These are phyloP conservation scores for Immersiporthe knoxdaviesiana DNA, from an alignment of 2,329 filamentous ascomycete genomes.

Conservation along the genomic window DNA sequence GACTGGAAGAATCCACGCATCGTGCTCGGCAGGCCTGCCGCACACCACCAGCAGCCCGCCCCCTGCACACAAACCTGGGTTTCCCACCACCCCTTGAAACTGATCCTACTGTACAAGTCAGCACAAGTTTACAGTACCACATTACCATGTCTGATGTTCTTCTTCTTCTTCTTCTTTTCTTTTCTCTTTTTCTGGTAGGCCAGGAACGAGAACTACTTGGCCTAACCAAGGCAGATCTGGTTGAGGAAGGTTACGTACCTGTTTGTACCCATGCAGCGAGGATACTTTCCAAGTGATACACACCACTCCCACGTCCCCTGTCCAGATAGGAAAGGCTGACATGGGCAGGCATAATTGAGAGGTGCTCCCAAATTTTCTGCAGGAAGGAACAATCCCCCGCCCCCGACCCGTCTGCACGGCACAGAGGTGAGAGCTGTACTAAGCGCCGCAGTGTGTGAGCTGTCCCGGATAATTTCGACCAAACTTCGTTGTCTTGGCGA, in stretches of 20 bases:
- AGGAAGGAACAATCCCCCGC: too few species aligned
- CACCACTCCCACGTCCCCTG: neutral
- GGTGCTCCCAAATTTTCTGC: neutral
- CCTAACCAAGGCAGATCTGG: neutral
- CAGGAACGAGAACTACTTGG: neutral
- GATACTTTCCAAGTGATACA: neutral
- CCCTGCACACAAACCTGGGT: neutral
- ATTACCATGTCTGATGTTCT: neutral
- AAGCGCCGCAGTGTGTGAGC: neutral
- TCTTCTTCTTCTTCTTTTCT: too few species aligned
- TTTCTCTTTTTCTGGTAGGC: neutral
- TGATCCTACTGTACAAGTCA: neutral
- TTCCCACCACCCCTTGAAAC: too few species aligned
- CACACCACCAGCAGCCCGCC: neutral
- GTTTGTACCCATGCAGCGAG: neutral
- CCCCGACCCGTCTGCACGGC: neutral
- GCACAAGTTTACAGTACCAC: neutral
- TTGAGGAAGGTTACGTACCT: neutral
- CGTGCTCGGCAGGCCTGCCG: neutral
- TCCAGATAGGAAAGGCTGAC: neutral
- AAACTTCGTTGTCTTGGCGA: slow-evolving; percentile 5
- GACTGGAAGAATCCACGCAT: slow-evolving; percentile 2
- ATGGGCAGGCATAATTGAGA: neutral
- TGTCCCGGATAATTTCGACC: slow-evolving; percentile 5
- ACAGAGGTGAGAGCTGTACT: neutral